Conservation (phyloP, 768 basidiomycete species). For the Amanita pseudoporphyria region DNA sequence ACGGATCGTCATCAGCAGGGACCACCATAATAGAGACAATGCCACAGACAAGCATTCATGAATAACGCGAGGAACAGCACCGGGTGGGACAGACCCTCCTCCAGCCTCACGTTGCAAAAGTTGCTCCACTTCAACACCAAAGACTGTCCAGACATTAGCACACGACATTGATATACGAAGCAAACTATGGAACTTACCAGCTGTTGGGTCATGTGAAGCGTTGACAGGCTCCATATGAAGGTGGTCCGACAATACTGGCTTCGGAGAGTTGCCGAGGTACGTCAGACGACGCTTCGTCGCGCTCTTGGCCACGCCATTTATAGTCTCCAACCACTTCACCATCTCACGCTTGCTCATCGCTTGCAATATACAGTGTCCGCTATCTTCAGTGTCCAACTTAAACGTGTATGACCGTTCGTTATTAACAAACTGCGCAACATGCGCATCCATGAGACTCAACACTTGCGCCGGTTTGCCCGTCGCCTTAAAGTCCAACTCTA, state of each 20-base stretch:
- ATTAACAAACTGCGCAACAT: conserved; percentile 62
- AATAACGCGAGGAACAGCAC: conserved; percentile 57
- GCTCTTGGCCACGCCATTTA: conserved; percentile 59
- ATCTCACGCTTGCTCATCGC: conserved; percentile 62
- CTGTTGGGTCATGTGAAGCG: conserved; percentile 60
- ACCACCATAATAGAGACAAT: not conserved
- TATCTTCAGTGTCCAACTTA: conserved; percentile 80
- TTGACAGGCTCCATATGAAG: conserved; percentile 51
- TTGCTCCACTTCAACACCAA: conserved; percentile 67
- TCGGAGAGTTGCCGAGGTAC: conserved; percentile 69
- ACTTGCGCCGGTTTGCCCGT: conserved; percentile 69
- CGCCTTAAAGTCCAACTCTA: conserved; percentile 67
- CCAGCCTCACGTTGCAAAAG: conserved; percentile 57
- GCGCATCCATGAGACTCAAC: conserved; percentile 64
- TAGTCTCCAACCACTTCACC: conserved; percentile 68
- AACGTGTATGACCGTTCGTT: conserved; percentile 78
- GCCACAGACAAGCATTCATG: conserved; percentile 53
- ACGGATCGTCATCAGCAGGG: not conserved
- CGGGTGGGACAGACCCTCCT: conserved; percentile 38
- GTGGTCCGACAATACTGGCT: conserved; percentile 66
- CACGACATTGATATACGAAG: too few species aligned
- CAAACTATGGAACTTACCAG: conserved; percentile 38
- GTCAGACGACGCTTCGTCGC: conserved; percentile 74
- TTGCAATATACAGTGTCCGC: conserved; percentile 75
- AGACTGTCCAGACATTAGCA: conserved; percentile 35